Conservation (phyloP, 768 basidiomycete species). For the Hydnomerulius pinastri region DNA sequence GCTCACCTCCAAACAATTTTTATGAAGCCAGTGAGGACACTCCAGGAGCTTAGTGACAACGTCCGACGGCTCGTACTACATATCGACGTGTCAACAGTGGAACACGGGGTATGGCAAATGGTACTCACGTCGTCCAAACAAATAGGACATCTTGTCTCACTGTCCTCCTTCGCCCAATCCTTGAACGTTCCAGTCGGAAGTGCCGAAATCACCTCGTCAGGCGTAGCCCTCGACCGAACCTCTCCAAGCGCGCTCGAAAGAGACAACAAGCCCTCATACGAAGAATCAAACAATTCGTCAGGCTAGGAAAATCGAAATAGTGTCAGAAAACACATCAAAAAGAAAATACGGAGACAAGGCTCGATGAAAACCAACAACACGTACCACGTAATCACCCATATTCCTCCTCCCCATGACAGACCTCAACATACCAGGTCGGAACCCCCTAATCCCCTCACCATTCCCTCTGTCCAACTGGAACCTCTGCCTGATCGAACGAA, state of each 20-base stretch:
- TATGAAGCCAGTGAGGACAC: slow-evolving; percentile 82
- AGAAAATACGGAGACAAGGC: neutral
- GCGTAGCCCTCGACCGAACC: slow-evolving; percentile 64
- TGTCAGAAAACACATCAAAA: slow-evolving; percentile 6
- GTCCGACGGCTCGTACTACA: slow-evolving; percentile 66
- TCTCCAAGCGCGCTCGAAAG: slow-evolving; percentile 66
- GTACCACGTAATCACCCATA: slow-evolving; percentile 54
- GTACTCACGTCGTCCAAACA: slow-evolving; percentile 78
- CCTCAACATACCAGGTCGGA: slow-evolving; percentile 27
- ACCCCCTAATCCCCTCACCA: slow-evolving; percentile 17
- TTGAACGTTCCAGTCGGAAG: slow-evolving; percentile 64
- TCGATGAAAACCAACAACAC: too few species aligned
- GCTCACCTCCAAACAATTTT: slow-evolving; percentile 71
- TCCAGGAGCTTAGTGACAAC: slow-evolving; percentile 63
- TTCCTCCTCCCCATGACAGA: slow-evolving; percentile 24
- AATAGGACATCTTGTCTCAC: slow-evolving; percentile 79
- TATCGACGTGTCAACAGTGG: slow-evolving; percentile 3
- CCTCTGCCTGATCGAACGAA: slow-evolving; percentile 28
- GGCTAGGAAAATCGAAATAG: slow-evolving; percentile 42
- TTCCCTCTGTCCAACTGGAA: slow-evolving; percentile 30
- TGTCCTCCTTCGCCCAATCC: slow-evolving; percentile 67
- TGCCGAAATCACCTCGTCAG: slow-evolving; percentile 57
- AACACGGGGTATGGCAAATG: neutral
- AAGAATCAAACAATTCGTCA: slow-evolving; percentile 75
- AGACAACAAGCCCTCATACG: slow-evolving; percentile 69